Evolutionary conservation across 768 basidiomycete species (phyloP).

Genomic region (Tylopilus intermedius): DNA sequence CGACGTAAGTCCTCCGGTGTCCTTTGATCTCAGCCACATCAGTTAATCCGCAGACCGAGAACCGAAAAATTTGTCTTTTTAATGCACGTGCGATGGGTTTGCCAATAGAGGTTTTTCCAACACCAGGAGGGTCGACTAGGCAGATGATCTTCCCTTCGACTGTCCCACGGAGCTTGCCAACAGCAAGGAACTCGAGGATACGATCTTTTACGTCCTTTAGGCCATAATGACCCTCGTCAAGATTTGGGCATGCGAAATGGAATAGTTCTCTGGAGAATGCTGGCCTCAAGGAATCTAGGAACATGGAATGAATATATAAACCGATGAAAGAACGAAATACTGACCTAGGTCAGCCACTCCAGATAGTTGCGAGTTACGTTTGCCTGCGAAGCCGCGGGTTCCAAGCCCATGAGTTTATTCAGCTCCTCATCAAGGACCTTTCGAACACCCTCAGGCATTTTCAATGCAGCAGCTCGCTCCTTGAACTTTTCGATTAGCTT

Average conservation of each 20-base stretch:
- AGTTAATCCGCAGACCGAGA: conserved; percentile 93
- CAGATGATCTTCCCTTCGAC: conserved; percentile 98
- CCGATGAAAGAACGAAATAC: conserved; percentile 9
- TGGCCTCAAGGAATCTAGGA: conserved; percentile 93
- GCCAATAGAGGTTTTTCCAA: conserved; percentile 95
- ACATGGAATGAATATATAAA: conserved; percentile 1
- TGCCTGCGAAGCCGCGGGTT: conserved; percentile 88
- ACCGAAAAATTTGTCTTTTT: conserved; percentile 89
- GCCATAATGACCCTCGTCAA: conserved; percentile 96
- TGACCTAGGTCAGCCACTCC: conserved; percentile 83
- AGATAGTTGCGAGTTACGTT: conserved; percentile 93
- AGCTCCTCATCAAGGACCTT: conserved; percentile 98
- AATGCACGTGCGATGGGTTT: conserved; percentile 92
- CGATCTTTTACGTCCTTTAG: conserved; percentile 88
- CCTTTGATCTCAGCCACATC: conserved; percentile 99
- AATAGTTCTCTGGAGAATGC: conserved; percentile 90
- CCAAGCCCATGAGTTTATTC: conserved; percentile 81
- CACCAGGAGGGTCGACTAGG: conserved; percentile 93
- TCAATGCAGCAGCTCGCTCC: conserved; percentile 72
- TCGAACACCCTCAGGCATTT: conserved; percentile 84
- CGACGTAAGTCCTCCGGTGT: conserved; percentile 94
- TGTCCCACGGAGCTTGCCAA: conserved; percentile 89
- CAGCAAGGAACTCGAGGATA: conserved; percentile 93
- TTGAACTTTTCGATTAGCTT: conserved; percentile 90
- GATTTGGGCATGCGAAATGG: conserved; percentile 71